Base-by-base conservation (phyloP, 495 filamentous ascomycete genomes). In the Talaromyces thailandensis region DNA sequence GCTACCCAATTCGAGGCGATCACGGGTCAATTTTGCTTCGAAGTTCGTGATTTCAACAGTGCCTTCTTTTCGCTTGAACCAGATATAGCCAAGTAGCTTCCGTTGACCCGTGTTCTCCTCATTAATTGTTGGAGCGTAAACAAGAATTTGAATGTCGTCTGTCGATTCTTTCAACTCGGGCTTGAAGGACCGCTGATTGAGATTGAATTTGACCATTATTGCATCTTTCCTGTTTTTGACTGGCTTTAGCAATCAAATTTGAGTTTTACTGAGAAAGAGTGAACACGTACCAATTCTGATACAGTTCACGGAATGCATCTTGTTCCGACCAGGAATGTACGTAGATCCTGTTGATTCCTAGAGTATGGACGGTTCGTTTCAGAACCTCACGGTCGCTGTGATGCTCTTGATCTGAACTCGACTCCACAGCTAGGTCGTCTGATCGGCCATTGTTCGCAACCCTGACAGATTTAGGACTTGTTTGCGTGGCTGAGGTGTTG, bases 221-320 rank as follows among this genome's bases (percentile, higher is more conserved):
- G 58, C 63, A 31, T 60, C 57, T 24, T 60, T 60, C 57, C 57
- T 60, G 32, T 45, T 16, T 1, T 25, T 2, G 6, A 37, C 32
- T 4, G 3, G 9, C 24, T 7, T 23, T 18, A 58, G 14, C 16
- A n/a, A n/a, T 40, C 5, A n/a, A n/a, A n/a, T 40, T 4, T n/a
- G 9, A 40, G 11, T 12, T 40, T 5, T 3, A 1, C 40, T 1
- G 6, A 45, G 6, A n/a, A 1, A 29, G 24, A 21, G 2, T 4
- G 14, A 31, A n/a, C 6, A 25, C 52, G 14, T 37, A 65, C 63
- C 63, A 65, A 14, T 65, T 65, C 26, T 65, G 63, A 51, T 65
- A 65, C 6, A 65, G 31, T 28, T 65, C 63, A 1, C 59, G 32
- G 18, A 65, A 56, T 0, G 59, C 59, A 60, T 65, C 31, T 0